Conservation (phyloP, 345 rosid species). For the Dovyalis caffra region DNA sequence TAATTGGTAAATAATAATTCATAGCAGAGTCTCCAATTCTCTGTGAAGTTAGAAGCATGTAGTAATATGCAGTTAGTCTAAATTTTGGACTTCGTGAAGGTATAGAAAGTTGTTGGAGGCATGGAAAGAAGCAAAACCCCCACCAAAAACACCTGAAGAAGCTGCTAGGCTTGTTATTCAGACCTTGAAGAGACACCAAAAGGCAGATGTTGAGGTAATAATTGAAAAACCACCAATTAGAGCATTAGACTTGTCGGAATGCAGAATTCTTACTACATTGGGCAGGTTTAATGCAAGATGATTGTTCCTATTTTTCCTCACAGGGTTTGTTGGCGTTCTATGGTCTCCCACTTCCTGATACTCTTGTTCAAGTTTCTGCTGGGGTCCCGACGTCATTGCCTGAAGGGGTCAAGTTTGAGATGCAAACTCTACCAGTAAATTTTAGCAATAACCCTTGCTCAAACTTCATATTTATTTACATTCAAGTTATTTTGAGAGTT, state of each 20-base stretch:
- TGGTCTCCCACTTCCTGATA: constrained; percentile 63
- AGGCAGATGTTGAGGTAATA: constrained; percentile 83
- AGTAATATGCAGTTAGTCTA: neutral
- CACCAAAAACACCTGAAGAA: constrained; percentile 64
- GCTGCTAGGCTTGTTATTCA: constrained; percentile 61
- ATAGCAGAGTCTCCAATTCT: no score
- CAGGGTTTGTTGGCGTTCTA: constrained; percentile 83
- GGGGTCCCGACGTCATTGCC: constrained; percentile 49
- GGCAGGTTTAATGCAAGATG: neutral
- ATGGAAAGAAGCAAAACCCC: constrained; percentile 76
- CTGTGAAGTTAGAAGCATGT: neutral
- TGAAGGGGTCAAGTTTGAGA: constrained; percentile 51
- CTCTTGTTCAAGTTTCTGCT: constrained; percentile 30
- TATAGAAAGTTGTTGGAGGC: constrained; percentile 75
- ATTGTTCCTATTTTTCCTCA: neutral
- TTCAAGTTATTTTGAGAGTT: neutral
- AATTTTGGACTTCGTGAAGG: constrained; percentile 44
- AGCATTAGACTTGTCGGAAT: neutral
- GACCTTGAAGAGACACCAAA: constrained; percentile 58
- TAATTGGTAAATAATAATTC: constrained; percentile 64
- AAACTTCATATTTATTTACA: neutral
- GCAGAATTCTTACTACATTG: neutral
- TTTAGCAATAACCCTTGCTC: neutral
- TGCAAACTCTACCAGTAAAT: constrained; percentile 71
- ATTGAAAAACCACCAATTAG: neutral